phyloP scores from a whole-genome alignment of 208 protist genomes.

The Leishmania tropica region DNA sequence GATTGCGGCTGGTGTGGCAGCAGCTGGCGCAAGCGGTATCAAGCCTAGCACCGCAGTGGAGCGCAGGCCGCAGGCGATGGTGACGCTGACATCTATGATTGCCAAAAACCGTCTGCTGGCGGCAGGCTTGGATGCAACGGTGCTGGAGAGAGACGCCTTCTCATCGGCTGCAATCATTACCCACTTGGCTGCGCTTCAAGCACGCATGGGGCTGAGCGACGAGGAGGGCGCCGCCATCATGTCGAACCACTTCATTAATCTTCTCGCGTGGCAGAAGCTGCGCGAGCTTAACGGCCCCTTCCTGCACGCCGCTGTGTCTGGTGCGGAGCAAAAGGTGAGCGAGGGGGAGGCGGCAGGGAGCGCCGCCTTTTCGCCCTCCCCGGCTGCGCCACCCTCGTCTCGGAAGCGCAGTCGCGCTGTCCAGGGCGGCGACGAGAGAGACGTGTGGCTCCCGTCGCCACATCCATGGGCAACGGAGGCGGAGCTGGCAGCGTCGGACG shows the following conservation, averaged over 20 bases:
- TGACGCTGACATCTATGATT: slow-evolving; percentile 68
- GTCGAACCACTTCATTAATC: slow-evolving; percentile 89
- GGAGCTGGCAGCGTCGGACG: slow-evolving; percentile 23
- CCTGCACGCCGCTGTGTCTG: background rate
- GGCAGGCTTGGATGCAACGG: slow-evolving; percentile 50
- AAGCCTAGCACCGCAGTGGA: background rate
- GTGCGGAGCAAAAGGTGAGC: background rate
- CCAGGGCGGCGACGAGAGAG: slow-evolving; percentile 6
- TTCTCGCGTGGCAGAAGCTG: slow-evolving; percentile 80
- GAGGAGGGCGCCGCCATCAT: slow-evolving; percentile 68
- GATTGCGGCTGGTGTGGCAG: slow-evolving; percentile 12
- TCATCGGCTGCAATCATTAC: slow-evolving; percentile 63
- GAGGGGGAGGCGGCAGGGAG: background rate
- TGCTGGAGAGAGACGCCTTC: slow-evolving; percentile 62
- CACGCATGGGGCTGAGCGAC: slow-evolving; percentile 43
- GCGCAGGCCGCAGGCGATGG: slow-evolving; percentile 20
- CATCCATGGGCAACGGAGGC: slow-evolving; percentile 63
- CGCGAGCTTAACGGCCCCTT: slow-evolving; percentile 59
- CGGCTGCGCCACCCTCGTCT: background rate
- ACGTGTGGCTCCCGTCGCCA: slow-evolving; percentile 43
- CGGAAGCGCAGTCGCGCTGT: slow-evolving; percentile 15
- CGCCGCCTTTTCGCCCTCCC: background rate
- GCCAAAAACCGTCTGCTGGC: slow-evolving; percentile 61
- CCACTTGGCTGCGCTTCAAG: slow-evolving; percentile 50
- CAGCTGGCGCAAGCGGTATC: slow-evolving; percentile 5